Conservation (phyloP, 495 filamentous ascomycete genomes). For the Darksidea phi region DNA sequence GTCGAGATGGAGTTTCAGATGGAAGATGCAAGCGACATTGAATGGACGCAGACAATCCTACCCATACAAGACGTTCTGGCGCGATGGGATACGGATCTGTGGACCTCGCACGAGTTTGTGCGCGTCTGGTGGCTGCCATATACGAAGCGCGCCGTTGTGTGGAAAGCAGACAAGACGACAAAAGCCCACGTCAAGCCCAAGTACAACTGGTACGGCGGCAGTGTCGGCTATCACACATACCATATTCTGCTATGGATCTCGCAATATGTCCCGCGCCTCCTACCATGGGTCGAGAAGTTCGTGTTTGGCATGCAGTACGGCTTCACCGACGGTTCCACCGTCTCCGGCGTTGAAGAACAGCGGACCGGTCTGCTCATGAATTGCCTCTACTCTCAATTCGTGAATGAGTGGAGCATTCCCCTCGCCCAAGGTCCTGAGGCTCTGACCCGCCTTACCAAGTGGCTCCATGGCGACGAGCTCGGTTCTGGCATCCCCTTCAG, state of each 20-base stretch:
- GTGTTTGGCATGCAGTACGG: conserved; percentile 96
- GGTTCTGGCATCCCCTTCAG: conserved; percentile 72
- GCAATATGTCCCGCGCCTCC: conserved; percentile 72
- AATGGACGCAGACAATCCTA: conserved; percentile 80
- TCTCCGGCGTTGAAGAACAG: conserved; percentile 73
- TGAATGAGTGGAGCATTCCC: conserved; percentile 97
- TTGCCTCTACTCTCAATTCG: conserved; percentile 92
- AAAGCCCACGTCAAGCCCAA: conserved; percentile 51
- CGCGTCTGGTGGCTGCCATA: conserved; percentile 98
- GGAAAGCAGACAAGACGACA: conserved; percentile 75
- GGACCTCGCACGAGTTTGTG: conserved; percentile 83
- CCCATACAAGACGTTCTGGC: conserved; percentile 63
- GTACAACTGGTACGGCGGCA: conserved; percentile 73
- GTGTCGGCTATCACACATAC: conserved; percentile 81
- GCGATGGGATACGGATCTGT: conserved; percentile 71
- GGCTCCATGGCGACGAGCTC: conserved; percentile 67
- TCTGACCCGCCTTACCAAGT: conserved; percentile 74
- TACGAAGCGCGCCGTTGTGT: conserved; percentile 77
- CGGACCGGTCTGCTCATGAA: conserved; percentile 86
- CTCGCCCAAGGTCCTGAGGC: conserved; percentile 87
- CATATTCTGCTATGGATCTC: conserved; percentile 80
- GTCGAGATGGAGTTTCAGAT: conserved; percentile 83
- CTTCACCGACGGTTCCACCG: conserved; percentile 66
- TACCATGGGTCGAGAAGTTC: conserved; percentile 88
- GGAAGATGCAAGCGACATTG: conserved; percentile 70